Conservation (phyloP, 495 filamentous ascomycete genomes). For the Aspergillus carlsbadensis region DNA sequence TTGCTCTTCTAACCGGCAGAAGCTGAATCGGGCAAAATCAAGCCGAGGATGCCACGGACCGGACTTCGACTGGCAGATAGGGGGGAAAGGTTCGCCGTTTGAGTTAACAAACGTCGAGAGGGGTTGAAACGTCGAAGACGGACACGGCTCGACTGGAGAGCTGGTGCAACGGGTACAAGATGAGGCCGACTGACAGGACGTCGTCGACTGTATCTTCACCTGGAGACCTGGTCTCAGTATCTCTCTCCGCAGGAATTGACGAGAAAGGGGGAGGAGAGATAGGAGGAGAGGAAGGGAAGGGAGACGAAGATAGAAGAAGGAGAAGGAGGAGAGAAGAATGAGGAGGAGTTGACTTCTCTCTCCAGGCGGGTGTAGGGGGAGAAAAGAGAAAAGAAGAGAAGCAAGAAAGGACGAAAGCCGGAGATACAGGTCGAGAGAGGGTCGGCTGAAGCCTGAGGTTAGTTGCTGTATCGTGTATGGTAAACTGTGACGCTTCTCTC, state of each 20-base stretch:
- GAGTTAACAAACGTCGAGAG: slow-evolving; percentile 50
- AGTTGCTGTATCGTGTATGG: slow-evolving; percentile 19
- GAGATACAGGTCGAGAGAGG: slow-evolving; percentile 38
- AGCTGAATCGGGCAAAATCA: slow-evolving; percentile 43
- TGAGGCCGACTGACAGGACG: slow-evolving; percentile 38
- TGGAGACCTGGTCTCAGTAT: slow-evolving; percentile 38
- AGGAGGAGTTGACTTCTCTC: slow-evolving; percentile 44
- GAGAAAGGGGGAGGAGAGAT: slow-evolving; percentile 52
- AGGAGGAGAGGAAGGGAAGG: slow-evolving; percentile 48
- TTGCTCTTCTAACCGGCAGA: slow-evolving; percentile 50
- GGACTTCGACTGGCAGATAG: slow-evolving; percentile 36
- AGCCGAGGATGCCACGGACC: slow-evolving; percentile 38
- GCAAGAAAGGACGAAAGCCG: slow-evolving; percentile 28
- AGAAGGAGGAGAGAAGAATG: slow-evolving; percentile 55
- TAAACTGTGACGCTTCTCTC: slow-evolving; percentile 19
- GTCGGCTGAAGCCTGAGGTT: slow-evolving; percentile 26
- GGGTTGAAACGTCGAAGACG: slow-evolving; percentile 38
- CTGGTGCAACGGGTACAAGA: slow-evolving; percentile 31
- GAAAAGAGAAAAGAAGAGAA: slow-evolving; percentile 39
- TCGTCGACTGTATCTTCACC: slow-evolving; percentile 27
- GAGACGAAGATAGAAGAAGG: slow-evolving; percentile 46
- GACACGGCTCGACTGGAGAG: slow-evolving; percentile 49
- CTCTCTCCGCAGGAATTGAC: slow-evolving; percentile 51
- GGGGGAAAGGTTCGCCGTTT: slow-evolving; percentile 40
- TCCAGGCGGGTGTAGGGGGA: slow-evolving; percentile 49